Percentiles rank a stretch among this genome's conserved stretches.
phyloP scores from a whole-genome alignment of 2,329 filamentous ascomycete species.

The Colletotrichum cuscutae region DNA sequence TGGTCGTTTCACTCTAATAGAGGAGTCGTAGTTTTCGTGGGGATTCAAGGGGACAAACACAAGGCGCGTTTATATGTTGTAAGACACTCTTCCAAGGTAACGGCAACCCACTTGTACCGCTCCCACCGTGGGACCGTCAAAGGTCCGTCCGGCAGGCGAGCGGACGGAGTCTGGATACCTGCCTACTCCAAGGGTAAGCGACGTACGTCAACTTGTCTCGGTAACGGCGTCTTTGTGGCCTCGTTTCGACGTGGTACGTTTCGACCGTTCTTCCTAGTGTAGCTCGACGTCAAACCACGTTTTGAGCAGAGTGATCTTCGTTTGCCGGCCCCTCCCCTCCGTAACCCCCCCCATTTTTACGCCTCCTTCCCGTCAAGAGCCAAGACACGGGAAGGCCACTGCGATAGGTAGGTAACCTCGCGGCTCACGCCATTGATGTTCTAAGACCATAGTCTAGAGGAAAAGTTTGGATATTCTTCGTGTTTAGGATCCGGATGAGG shows the following conservation, averaged over 20 bases:
- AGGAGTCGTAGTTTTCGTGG: background rate
- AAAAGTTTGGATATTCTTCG: too few species aligned
- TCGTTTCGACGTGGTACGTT: background rate
- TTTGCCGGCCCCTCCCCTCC: background rate
- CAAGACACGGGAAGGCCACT: too few species aligned
- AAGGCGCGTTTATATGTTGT: background rate
- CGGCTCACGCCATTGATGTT: too few species aligned
- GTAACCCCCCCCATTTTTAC: background rate
- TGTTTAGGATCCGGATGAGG: too few species aligned
- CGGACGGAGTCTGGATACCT: background rate
- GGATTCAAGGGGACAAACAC: background rate
- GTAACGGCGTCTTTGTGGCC: background rate
- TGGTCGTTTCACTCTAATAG: slow-evolving; percentile 17
- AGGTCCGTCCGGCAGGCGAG: too few species aligned
- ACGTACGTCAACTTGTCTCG: background rate
- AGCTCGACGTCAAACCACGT: background rate
- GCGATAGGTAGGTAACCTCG: too few species aligned
- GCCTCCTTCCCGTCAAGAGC: too few species aligned
- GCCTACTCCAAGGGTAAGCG: background rate
- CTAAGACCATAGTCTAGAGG: too few species aligned
- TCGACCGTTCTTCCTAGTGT: background rate
- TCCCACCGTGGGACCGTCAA: background rate
- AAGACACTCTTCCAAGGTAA: background rate
- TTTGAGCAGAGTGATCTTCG: background rate
- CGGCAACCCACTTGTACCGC: background rate